Evolutionary conservation across 176 grass and related monocot genomes (phyloP), one percentile per base, ranked within the genome.

Genomic region (Carex myosuroides): DNA sequence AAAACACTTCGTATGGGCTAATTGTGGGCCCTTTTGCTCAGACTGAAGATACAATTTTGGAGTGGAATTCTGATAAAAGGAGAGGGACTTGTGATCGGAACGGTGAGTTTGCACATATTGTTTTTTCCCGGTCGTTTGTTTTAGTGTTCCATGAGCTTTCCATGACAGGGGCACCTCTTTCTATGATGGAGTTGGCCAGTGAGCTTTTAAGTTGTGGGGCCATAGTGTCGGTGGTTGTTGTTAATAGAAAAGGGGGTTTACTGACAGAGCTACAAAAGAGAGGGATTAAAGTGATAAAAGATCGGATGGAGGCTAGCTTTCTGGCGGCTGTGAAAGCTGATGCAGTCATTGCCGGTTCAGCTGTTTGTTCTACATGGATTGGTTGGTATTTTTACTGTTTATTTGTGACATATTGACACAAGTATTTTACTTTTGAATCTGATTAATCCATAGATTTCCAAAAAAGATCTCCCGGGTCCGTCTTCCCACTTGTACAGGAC

Each of bases 331-430:
- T 86, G 68, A 89, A 89, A 86, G 84, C 84, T 76, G 84, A 89
- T 76, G 66, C 85, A 30, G 84, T 89, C 41, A 86, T 89, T 79
- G 88, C 88, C 56, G 88, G 88, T 80, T 89, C 84, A 69, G 84
- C 84, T 81, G 88, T 90, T 79, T 90, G 88, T 72, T 90, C 88
- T 86, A 80, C 88, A 48, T 90, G 88, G 88, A 81, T 90, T 54
- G 88, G 88, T 90, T 63, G 79, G 85, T 74, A 41, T 54, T 48
- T 0, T 60, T 70, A 22, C 7, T 79, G 37, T 86, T 81, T 62
- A 12, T 64, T 76, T 76, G 50, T 33, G 32, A 33, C 3, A 33
- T 33, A 32, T 32, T 32, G 32, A 32, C 32, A 3, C 32, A 32
- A 32, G 32, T 3, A 2, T 32, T 32, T 32, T 32, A 32, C 32